These are phyloP conservation scores for Ceratocystis cubensis DNA, from an alignment of 2,329 filamentous ascomycete species.

Conservation along the genomic window DNA sequence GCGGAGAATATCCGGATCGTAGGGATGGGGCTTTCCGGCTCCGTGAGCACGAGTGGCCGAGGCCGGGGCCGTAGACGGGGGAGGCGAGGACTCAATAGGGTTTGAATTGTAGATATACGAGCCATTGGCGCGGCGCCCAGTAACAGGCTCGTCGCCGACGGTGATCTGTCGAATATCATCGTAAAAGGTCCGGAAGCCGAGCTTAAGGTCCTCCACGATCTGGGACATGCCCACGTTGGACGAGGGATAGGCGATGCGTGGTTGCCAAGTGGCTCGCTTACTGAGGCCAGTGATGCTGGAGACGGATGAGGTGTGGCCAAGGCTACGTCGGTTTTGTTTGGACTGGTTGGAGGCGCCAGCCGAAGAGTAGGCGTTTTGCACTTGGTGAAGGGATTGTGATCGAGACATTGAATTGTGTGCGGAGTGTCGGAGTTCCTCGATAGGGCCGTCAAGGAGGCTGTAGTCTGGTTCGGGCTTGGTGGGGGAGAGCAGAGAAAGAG, in stretches of 20 bases:
- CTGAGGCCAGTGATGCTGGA: constrained; percentile 30
- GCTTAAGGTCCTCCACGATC: constrained; percentile 76
- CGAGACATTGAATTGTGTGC: constrained; percentile 24
- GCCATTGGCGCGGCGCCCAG: constrained; percentile 31
- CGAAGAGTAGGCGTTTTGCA: constrained; percentile 17
- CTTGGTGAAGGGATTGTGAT: constrained; percentile 17
- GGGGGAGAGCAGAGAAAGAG: constrained; percentile 72
- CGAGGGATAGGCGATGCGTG: constrained; percentile 33
- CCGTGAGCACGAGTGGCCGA: constrained; percentile 14
- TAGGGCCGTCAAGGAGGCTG: constrained; percentile 33
- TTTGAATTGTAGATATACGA: constrained; percentile 19
- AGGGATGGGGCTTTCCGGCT: constrained; percentile 22
- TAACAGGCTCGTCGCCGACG: constrained; percentile 80
- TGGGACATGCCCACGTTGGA: constrained; percentile 47
- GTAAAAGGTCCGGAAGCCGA: constrained; percentile 85
- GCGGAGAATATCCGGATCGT: constrained; percentile 38
- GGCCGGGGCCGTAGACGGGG: constrained; percentile 8
- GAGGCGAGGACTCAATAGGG: constrained; percentile 5
- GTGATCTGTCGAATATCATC: constrained; percentile 93
- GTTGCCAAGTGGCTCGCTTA: constrained; percentile 50
- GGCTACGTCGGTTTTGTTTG: not conserved
- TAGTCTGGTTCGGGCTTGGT: constrained; percentile 37
- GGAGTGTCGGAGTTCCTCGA: constrained; percentile 32
- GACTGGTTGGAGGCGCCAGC: constrained; percentile 14
- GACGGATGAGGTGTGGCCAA: constrained; percentile 22